Evolutionary conservation across 805 yeast genomes (phyloP).

Genomic region (Torulaspora indica): DNA sequence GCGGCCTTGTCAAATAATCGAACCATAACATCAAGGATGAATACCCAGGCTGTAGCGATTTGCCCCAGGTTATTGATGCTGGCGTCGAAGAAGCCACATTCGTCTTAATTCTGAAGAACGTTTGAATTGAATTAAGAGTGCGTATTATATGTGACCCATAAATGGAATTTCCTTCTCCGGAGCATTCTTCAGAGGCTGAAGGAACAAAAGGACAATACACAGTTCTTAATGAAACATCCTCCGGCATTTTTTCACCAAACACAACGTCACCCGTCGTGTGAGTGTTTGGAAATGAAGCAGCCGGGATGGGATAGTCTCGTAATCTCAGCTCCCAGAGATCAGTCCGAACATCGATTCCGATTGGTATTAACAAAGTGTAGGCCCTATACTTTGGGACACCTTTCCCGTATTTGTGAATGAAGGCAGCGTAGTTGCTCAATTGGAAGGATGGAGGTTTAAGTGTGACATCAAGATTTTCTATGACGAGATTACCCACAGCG

Average conservation of each 20-base stretch:
- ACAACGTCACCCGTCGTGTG: conserved; percentile 46
- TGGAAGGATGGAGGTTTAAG: conserved; percentile 35
- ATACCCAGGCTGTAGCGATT: conserved; percentile 56
- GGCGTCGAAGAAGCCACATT: conserved; percentile 44
- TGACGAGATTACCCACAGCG: conserved; percentile 27
- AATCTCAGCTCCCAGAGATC: conserved; percentile 42
- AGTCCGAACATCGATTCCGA: conserved; percentile 44
- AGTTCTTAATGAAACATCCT: conserved; percentile 43
- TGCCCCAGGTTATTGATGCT: conserved; percentile 58
- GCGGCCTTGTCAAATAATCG: conserved; percentile 66
- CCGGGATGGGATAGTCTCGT: conserved; percentile 55
- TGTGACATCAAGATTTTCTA: conserved; percentile 24
- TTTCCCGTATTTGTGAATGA: conserved; percentile 41
- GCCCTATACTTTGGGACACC: conserved; percentile 49
- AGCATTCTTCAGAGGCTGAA: conserved; percentile 37
- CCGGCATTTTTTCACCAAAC: conserved; percentile 52
- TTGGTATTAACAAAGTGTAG: conserved; percentile 54
- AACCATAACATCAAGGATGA: conserved; percentile 59
- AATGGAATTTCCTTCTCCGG: conserved; percentile 41
- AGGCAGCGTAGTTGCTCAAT: conserved; percentile 30
- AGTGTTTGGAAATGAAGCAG: conserved; percentile 45
- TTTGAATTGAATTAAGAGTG: conserved; percentile 59
- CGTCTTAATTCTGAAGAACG: conserved; percentile 47
- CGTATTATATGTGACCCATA: conserved; percentile 57
- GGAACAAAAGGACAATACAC: conserved; percentile 59